Conservation (phyloP, 1,139 yeast genomes). For the Taphrina deformans region DNA sequence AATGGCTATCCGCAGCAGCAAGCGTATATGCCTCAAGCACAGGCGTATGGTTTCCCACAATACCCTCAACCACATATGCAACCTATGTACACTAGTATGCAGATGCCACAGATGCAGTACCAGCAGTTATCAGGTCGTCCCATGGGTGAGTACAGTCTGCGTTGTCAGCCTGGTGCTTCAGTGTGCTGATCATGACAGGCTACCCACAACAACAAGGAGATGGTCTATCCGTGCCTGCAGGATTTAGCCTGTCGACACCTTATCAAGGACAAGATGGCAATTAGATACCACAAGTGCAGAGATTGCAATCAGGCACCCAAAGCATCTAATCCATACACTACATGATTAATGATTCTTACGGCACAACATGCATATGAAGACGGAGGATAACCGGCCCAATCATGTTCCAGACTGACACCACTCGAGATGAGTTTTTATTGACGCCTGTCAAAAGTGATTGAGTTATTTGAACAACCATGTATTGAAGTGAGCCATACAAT, state of each 20-base stretch:
- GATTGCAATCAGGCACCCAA: too few relatives aligned
- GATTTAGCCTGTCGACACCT: neutral
- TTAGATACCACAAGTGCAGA: neutral
- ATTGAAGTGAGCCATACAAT: too few relatives aligned
- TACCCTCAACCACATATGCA: constrained; percentile 12
- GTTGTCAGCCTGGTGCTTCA: neutral
- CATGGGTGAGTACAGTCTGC: neutral
- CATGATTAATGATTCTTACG: neutral
- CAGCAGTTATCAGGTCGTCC: constrained; percentile 11
- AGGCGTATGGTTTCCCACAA: constrained; percentile 12
- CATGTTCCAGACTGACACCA: too few relatives aligned
- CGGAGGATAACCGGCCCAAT: too few relatives aligned
- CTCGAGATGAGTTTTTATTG: too few relatives aligned
- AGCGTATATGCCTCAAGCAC: constrained; percentile 1
- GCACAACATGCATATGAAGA: neutral
- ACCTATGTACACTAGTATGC: constrained; percentile 1
- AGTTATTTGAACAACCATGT: too few relatives aligned
- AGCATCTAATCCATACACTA: neutral
- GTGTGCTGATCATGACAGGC: neutral
- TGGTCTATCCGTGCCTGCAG: constrained; percentile 5
- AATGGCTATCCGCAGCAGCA: constrained; percentile 9
- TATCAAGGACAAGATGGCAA: constrained; percentile 6
- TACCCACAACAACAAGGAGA: constrained; percentile 2
- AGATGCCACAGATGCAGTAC: constrained; percentile 14
- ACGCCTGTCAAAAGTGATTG: too few relatives aligned